Percentiles rank a stretch among this genome's conserved stretches.
phyloP scores from a whole-genome alignment of 2,329 filamentous ascomycete genomes.

The Fusarium sp. region DNA sequence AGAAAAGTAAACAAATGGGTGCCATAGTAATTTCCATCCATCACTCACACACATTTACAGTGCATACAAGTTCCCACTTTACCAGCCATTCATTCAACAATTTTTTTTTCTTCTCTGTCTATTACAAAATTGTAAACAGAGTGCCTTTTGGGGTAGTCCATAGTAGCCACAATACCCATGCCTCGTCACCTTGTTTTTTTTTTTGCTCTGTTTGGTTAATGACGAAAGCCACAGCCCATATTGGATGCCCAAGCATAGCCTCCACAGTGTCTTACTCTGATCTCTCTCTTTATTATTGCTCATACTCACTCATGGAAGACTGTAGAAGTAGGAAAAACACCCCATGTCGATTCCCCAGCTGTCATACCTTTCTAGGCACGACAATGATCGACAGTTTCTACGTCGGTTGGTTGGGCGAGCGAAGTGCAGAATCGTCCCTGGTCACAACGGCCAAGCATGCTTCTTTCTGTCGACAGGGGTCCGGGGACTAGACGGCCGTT shows the following conservation, averaged over 20 bases:
- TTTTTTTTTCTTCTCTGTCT: background rate
- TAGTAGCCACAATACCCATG: background rate
- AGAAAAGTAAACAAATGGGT: constrained; percentile 43
- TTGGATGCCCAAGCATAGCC: constrained; percentile 13
- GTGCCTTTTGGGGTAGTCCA: constrained; percentile 5
- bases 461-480: constrained; percentile 18
- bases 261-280: constrained; percentile 20
- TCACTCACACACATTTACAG: constrained; percentile 7
- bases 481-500: constrained; percentile 20
- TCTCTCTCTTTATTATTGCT: background rate
- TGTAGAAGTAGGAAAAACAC: background rate
- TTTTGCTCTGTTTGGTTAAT: constrained; percentile 7
- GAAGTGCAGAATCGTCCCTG: background rate
- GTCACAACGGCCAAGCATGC: constrained; percentile 5
- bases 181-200: background rate
- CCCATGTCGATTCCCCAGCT: background rate
- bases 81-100: background rate
- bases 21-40: constrained; percentile 9
- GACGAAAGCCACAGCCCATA: background rate
- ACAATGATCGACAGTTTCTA: constrained; percentile 24
- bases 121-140: background rate
- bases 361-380: constrained; percentile 19
- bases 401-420: background rate
- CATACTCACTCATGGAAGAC: background rate
- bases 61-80: background rate